phyloP scores from a whole-genome alignment of 2,329 filamentous ascomycete species.

The Aspergillus cejpii region DNA sequence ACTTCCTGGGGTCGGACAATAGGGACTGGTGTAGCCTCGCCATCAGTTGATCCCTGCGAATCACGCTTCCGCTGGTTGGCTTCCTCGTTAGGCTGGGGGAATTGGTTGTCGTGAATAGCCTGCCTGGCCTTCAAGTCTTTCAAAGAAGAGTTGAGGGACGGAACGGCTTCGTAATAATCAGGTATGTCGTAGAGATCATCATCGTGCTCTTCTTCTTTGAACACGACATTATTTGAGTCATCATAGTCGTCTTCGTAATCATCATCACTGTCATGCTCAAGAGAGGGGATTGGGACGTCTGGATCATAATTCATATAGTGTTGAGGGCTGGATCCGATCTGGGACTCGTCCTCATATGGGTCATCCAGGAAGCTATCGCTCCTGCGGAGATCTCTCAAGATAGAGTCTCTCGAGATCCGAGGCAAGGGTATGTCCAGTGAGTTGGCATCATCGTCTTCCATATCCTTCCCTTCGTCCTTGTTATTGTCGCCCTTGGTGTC shows the following conservation, averaged over 20 bases:
- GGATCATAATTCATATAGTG: constrained; percentile 65
- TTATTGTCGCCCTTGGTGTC: not conserved
- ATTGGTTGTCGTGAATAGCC: constrained; percentile 50
- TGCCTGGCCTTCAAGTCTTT: constrained; percentile 26
- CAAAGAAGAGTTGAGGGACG: constrained; percentile 30
- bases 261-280: constrained; percentile 63
- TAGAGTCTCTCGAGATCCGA: constrained; percentile 87
- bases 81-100: constrained; percentile 43
- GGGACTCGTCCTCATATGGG: constrained; percentile 58
- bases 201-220: constrained; percentile 58
- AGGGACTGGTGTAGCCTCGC: constrained; percentile 30
- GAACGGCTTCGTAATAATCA: constrained; percentile 55
- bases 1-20: constrained; percentile 24
- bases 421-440: constrained; percentile 58
- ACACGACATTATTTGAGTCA: constrained; percentile 55
- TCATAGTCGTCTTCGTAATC: constrained; percentile 51
- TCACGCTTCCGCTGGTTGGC: constrained; percentile 20
- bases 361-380: constrained; percentile 58
- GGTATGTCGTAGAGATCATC: constrained; percentile 59
- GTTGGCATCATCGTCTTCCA: constrained; percentile 38
- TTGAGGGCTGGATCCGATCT: constrained; percentile 53
- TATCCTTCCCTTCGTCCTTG: constrained; percentile 11
- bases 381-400: constrained; percentile 73
- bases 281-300: constrained; percentile 81
- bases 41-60: constrained; percentile 24